These are phyloP conservation scores for Paramyrothecium sp. DNA, from an alignment of 2,329 filamentous ascomycete species.

Conservation along the genomic window DNA sequence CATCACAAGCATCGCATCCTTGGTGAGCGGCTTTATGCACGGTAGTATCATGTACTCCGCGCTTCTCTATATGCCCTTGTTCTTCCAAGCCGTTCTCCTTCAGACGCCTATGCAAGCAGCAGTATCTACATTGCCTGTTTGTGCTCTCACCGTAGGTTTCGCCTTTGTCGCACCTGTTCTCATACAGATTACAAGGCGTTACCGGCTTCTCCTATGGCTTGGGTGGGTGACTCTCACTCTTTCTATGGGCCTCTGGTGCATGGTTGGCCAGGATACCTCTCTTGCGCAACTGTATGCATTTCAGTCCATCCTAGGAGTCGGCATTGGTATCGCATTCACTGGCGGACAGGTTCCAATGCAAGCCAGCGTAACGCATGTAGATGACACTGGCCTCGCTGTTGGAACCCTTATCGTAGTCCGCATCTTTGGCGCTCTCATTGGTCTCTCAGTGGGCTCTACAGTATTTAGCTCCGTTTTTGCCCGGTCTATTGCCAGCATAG, in stretches of 20 bases:
- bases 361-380: constrained; percentile 4
- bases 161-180: constrained; percentile 1
- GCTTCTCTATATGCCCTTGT: constrained; percentile 27
- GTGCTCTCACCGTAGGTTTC: not conserved
- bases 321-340: constrained; percentile 21
- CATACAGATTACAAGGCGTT: constrained; percentile 1
- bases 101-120: constrained; percentile 24
- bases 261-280: constrained; percentile 1
- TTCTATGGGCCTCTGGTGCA: constrained; percentile 1
- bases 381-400: constrained; percentile 6
- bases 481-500: not conserved
- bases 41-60: constrained; percentile 24
- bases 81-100: constrained; percentile 28
- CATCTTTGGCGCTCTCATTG: constrained; percentile 5
- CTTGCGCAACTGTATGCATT: constrained; percentile 13
- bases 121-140: constrained; percentile 20
- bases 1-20: constrained; percentile 20
- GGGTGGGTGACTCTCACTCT: constrained; percentile 4
- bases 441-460: constrained; percentile 5
- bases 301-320: constrained; percentile 16
- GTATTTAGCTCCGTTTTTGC: constrained; percentile 8
- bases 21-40: constrained; percentile 24
- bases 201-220: not conserved
- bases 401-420: constrained; percentile 4
- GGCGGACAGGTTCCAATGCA: constrained; percentile 7